Evolutionary conservation across 306 rosid species (phyloP).

Genomic region (Purshia tridentata): DNA sequence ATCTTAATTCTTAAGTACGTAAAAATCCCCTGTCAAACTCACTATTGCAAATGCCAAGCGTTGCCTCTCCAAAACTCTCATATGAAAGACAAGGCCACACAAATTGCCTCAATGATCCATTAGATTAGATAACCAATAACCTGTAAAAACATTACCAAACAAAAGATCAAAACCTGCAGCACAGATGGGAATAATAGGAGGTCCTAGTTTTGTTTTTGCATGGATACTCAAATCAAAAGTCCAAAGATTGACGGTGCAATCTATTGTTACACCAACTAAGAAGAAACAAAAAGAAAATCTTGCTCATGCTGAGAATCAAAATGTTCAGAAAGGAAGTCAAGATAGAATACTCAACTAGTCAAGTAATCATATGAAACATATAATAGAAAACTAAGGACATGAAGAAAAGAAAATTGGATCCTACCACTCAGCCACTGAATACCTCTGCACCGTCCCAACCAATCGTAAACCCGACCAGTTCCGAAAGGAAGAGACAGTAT

Average conservation of each 20-base stretch:
- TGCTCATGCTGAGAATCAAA: constrained; percentile 7
- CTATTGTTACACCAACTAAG: background rate
- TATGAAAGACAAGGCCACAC: background rate
- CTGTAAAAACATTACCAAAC: constrained; percentile 39
- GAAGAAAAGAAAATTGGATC: background rate
- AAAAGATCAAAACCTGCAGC: constrained; percentile 19
- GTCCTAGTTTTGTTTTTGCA: background rate
- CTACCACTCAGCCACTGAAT: constrained; percentile 1
- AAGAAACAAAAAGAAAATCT: background rate
- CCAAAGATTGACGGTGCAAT: background rate
- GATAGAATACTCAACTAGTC: background rate
- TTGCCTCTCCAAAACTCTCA: background rate
- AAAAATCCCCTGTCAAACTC: constrained; percentile 27
- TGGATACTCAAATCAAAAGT: background rate
- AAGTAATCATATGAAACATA: background rate
- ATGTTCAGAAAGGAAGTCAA: background rate
- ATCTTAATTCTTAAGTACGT: constrained; percentile 23
- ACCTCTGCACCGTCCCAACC: constrained; percentile 3
- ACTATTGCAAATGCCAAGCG: background rate
- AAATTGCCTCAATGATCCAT: constrained; percentile 11
- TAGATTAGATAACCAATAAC: constrained; percentile 17
- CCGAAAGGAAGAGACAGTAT: background rate
- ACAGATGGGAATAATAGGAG: background rate
- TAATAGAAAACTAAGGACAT: background rate
- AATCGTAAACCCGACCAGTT: background rate